Conservation (phyloP, 345 rosid genomes). For the Gossypium raimondii region DNA sequence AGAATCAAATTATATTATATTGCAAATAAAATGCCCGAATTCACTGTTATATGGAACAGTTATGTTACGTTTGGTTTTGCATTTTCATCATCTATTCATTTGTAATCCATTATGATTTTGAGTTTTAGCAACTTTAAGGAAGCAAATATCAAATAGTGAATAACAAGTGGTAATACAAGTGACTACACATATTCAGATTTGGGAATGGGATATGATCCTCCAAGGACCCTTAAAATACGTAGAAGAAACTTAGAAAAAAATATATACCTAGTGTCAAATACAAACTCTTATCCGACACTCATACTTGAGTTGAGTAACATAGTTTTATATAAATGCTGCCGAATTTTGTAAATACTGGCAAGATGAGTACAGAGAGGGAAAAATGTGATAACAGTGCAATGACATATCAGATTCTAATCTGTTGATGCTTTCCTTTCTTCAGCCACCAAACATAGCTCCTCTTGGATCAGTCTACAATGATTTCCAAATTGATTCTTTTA, state of each 20-base stretch:
- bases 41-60: not conserved
- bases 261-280: not conserved
- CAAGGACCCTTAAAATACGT: not conserved
- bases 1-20: not conserved
- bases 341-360: not conserved
- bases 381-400: not conserved
- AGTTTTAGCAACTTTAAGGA: not conserved
- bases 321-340: not conserved
- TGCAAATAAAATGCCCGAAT: not conserved
- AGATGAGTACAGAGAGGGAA: not conserved
- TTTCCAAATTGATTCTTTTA: slow-evolving; percentile 89
- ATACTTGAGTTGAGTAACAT: not conserved
- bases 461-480: slow-evolving; percentile 61
- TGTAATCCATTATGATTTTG: not conserved
- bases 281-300: not conserved
- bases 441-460: slow-evolving; percentile 61
- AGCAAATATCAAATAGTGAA: too few relatives aligned
- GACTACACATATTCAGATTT: too few relatives aligned
- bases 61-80: not conserved
- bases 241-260: not conserved
- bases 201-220: too few relatives aligned
- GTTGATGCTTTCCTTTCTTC: slow-evolving; percentile 23
- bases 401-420: not conserved
- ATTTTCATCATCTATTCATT: not conserved
- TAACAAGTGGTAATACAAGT: not conserved